Conservation (phyloP, 345 rosid genomes). For the Acer campestre region DNA sequence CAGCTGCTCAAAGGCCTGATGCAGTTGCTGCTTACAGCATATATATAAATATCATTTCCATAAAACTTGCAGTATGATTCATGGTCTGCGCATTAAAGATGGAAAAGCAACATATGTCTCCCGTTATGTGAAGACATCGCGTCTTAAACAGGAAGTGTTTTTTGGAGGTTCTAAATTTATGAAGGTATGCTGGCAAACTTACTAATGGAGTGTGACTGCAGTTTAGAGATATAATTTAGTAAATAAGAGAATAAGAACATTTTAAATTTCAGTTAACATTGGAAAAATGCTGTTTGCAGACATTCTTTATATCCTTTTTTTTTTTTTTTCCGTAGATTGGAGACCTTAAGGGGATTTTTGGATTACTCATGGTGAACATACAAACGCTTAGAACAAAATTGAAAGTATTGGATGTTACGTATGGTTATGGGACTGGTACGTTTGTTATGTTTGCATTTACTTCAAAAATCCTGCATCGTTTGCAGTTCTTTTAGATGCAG, state of each 20-base stretch:
- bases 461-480: not conserved
- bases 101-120: slow-evolving; percentile 91
- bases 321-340: slow-evolving; percentile 58
- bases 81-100: slow-evolving; percentile 83
- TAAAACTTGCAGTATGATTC: slow-evolving; percentile 71
- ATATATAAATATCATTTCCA: not conserved
- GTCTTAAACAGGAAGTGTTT: slow-evolving; percentile 84
- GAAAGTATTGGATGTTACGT: slow-evolving; percentile 77
- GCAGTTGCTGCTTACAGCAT: not conserved
- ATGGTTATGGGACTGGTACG: slow-evolving; percentile 85
- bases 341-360: slow-evolving; percentile 89
- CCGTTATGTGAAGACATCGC: slow-evolving; percentile 83
- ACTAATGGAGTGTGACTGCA: not conserved
- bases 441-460: slow-evolving; percentile 2
- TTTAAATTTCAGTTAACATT: no score
- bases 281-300: not conserved
- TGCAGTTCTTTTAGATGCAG: not conserved
- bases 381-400: slow-evolving; percentile 71
- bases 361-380: slow-evolving; percentile 77
- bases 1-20: not conserved
- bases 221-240: not conserved
- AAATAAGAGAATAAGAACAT: not conserved
- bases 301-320: not conserved
- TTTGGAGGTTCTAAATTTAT: slow-evolving; percentile 82
- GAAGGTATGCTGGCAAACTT: slow-evolving; percentile 53